Conservation (phyloP, 768 basidiomycete genomes). For the Artomyces pyxidatus region DNA sequence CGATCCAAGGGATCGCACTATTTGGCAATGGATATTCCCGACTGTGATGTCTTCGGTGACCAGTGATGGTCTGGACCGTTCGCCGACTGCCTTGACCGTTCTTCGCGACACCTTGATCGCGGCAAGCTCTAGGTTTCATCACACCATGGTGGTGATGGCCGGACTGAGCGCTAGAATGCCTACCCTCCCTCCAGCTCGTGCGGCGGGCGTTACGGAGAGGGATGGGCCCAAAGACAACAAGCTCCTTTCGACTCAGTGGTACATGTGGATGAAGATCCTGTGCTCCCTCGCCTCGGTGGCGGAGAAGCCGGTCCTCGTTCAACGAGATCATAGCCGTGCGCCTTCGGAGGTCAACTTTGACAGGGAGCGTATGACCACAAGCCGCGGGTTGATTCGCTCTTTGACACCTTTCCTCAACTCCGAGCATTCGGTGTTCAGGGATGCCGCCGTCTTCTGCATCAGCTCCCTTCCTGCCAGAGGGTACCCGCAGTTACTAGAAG, state of each 20-base stretch:
- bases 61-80: conserved; percentile 37
- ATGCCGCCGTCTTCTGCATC: conserved; percentile 81
- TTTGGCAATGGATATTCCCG: conserved; percentile 74
- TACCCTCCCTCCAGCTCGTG: conserved; percentile 35
- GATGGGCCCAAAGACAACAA: conserved; percentile 55
- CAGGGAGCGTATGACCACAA: conserved; percentile 74
- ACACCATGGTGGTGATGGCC: conserved; percentile 62
- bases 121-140: conserved; percentile 62
- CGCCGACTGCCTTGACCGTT: conserved; percentile 34
- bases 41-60: conserved; percentile 39
- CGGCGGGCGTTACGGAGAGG: conserved; percentile 33
- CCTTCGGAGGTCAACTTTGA: conserved; percentile 72
- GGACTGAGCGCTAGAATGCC: conserved; percentile 56
- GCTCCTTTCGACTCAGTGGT: conserved; percentile 66
- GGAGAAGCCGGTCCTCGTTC: conserved; percentile 50
- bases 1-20: conserved; percentile 53
- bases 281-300: conserved; percentile 70
- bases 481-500: conserved; percentile 78
- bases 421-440: conserved; percentile 75
- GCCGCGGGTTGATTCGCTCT: conserved; percentile 76
- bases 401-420: conserved; percentile 83
- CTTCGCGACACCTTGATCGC: conserved; percentile 64
- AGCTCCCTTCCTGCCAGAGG: conserved; percentile 74
- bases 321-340: conserved; percentile 58
- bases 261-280: conserved; percentile 76